Evolutionary conservation across 352 stramenopile species (phyloP).

Genomic region (Globisporangium paddicum): DNA sequence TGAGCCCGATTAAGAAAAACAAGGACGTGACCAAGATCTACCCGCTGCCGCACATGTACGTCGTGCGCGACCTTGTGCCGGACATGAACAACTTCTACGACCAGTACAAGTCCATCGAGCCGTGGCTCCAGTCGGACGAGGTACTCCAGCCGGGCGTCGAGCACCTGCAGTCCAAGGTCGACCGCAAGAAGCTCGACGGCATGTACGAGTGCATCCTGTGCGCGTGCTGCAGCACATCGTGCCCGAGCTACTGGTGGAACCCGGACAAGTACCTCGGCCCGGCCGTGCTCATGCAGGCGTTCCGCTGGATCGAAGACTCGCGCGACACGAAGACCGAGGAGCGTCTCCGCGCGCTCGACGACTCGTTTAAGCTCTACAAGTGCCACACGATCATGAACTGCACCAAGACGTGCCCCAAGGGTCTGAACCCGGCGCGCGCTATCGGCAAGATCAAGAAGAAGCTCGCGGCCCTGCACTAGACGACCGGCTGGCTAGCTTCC

Average conservation of each 20-base stretch:
- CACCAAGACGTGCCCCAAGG: conserved; percentile 99
- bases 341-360: conserved; percentile 94
- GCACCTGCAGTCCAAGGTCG: conserved; percentile 90
- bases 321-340: conserved; percentile 96
- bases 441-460: conserved; percentile 99
- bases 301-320: conserved; percentile 99
- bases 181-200: conserved; percentile 99
- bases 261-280: conserved; percentile 93
- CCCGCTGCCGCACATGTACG: conserved; percentile 99
- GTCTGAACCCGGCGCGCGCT: conserved; percentile 98
- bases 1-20: conserved; percentile 96
- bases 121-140: conserved; percentile 96
- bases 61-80: conserved; percentile 98
- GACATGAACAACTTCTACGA: conserved; percentile 99
- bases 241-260: conserved; percentile 99
- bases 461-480: conserved; percentile 79
- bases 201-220: conserved; percentile 99
- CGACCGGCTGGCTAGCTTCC: not conserved
- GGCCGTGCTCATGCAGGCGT: conserved; percentile 93
- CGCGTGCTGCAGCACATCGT: conserved; percentile 98
- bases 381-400: conserved; percentile 99
- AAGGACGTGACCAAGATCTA: conserved; percentile 96
- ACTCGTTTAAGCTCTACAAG: conserved; percentile 99
- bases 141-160: conserved; percentile 85
- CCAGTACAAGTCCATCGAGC: conserved; percentile 98